phyloP scores from a whole-genome alignment of 345 rosid species.

The Geranium rotundifolium region DNA sequence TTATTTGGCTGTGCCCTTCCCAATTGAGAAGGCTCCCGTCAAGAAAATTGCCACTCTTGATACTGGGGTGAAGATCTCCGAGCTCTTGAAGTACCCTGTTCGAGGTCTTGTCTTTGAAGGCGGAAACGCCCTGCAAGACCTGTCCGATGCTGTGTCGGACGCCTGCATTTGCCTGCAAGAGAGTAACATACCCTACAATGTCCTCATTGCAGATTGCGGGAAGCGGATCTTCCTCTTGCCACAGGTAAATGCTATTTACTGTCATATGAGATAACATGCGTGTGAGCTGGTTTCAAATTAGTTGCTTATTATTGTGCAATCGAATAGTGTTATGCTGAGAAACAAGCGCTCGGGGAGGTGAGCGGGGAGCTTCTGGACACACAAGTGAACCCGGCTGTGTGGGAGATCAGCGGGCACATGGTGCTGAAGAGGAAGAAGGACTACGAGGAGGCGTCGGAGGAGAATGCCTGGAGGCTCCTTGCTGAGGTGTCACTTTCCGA shows the following conservation, averaged over 20 bases:
- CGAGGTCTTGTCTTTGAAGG: conserved; percentile 78
- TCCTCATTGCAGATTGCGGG: conserved; percentile 76
- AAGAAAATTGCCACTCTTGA: conserved; percentile 34
- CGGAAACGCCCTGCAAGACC: conserved; percentile 46
- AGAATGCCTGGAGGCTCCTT: conserved; percentile 80
- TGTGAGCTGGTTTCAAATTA: not conserved
- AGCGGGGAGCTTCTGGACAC: conserved; percentile 69
- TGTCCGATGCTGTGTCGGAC: conserved; percentile 51
- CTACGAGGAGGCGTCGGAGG: conserved; percentile 80
- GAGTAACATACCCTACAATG: conserved; percentile 78
- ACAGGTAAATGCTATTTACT: conserved; percentile 44
- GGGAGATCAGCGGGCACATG: conserved; percentile 99
- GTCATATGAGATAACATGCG: not conserved
- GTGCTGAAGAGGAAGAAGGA: conserved; percentile 86
- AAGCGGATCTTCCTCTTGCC: conserved; percentile 67
- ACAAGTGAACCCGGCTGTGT: conserved; percentile 96
- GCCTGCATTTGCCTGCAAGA: conserved; percentile 83
- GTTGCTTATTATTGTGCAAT: not conserved
- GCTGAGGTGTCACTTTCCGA: conserved; percentile 85
- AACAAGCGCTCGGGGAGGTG: conserved; percentile 91
- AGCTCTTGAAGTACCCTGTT: conserved; percentile 67
- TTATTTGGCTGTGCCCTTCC: conserved; percentile 63
- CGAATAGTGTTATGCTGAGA: conserved; percentile 86
- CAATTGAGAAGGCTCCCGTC: conserved; percentile 75
- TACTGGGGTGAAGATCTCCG: conserved; percentile 49